phyloP scores from a whole-genome alignment of 202 grass and related monocot species.

The Setaria viridis region DNA sequence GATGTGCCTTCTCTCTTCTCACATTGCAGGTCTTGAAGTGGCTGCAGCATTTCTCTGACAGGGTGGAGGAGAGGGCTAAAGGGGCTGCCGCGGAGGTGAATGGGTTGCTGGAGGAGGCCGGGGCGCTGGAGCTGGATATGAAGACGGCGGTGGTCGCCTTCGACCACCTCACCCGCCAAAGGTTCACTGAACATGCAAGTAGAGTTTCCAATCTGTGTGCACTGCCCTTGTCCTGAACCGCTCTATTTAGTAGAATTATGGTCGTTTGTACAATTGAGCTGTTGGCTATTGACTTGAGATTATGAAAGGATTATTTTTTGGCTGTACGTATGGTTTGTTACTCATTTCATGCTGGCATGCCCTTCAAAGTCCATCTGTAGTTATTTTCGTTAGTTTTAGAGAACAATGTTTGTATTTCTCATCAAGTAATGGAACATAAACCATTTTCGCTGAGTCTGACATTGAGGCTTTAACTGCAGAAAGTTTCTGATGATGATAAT shows the following conservation, averaged over 20 bases:
- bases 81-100: slow-evolving; percentile 51
- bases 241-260: background rate
- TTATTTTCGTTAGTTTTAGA: background rate
- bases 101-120: slow-evolving; percentile 52
- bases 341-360: background rate
- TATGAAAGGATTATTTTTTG: background rate
- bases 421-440: background rate
- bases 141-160: slow-evolving; percentile 60
- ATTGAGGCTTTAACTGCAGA: slow-evolving; percentile 46
- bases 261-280: background rate
- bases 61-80: slow-evolving; percentile 64
- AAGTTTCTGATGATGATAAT: slow-evolving; percentile 59
- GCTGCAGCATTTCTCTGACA: slow-evolving; percentile 67
- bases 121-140: slow-evolving; percentile 66
- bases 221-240: slow-evolving; percentile 34
- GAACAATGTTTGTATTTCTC: background rate
- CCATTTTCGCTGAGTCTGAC: background rate
- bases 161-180: slow-evolving; percentile 50
- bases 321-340: background rate
- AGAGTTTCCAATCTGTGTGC: slow-evolving; percentile 46
- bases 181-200: slow-evolving; percentile 85
- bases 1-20: background rate
- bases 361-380: background rate
- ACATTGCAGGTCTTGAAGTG: slow-evolving; percentile 65
- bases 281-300: background rate